Evolutionary conservation across 306 rosid species (phyloP).

Genomic region (Neltuma alba): DNA sequence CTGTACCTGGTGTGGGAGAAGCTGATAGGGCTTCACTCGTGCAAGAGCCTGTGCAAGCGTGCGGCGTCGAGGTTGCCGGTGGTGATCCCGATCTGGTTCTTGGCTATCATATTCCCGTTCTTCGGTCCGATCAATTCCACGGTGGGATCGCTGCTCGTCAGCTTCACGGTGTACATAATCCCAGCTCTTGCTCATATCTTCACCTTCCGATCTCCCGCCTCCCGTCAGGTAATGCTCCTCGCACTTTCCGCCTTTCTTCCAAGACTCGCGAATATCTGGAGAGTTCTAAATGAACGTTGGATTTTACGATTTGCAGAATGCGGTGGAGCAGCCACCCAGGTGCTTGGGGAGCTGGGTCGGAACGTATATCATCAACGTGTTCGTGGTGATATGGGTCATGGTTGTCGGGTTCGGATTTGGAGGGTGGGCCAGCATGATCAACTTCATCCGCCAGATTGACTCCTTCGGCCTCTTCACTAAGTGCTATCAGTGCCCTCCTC

Average conservation of each 20-base stretch:
- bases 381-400: slow-evolving; percentile 86
- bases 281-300: too few species aligned
- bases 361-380: slow-evolving; percentile 62
- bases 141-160: slow-evolving; percentile 95
- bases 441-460: slow-evolving; percentile 84
- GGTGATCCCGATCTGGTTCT: slow-evolving; percentile 93
- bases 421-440: slow-evolving; percentile 96
- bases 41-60: slow-evolving; percentile 92
- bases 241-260: too few species aligned
- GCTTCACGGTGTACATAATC: slow-evolving; percentile 95
- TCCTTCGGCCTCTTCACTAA: slow-evolving; percentile 95
- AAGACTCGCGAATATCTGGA: too few species aligned
- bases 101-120: slow-evolving; percentile 93
- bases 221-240: slow-evolving; percentile 64
- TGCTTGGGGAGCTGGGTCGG: slow-evolving; percentile 91
- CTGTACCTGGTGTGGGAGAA: slow-evolving; percentile 96
- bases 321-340: slow-evolving; percentile 88
- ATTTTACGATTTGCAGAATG: slow-evolving; percentile 57
- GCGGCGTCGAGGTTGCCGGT: slow-evolving; percentile 94
- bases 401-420: slow-evolving; percentile 96
- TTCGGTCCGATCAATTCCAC: slow-evolving; percentile 97
- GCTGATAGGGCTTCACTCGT: slow-evolving; percentile 83
- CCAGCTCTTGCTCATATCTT: slow-evolving; percentile 86
- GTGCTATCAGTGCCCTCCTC: slow-evolving; percentile 88
- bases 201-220: slow-evolving; percentile 80